Evolutionary conservation across 2,329 filamentous ascomycete genomes (phyloP).

Genomic region (Cadophora luteo-olivacea): DNA sequence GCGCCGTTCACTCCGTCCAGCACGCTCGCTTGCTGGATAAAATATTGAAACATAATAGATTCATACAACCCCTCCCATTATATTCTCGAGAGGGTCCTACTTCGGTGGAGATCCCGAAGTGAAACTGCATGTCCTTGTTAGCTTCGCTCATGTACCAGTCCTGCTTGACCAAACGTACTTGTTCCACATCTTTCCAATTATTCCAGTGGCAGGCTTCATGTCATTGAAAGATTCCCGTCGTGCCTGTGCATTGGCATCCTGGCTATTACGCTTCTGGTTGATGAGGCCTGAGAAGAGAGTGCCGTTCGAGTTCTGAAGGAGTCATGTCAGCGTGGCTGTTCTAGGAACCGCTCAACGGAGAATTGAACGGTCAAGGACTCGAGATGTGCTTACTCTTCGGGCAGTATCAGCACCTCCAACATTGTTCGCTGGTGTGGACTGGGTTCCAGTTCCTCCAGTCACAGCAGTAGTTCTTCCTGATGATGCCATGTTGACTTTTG

Average conservation of each 20-base stretch:
- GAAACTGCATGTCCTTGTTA: slow-evolving; percentile 25
- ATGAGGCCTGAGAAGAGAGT: slow-evolving; percentile 47
- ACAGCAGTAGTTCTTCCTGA: slow-evolving; percentile 32
- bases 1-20: slow-evolving; percentile 12
- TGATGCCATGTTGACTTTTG: slow-evolving; percentile 26
- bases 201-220: slow-evolving; percentile 48
- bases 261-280: slow-evolving; percentile 51
- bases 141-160: background rate
- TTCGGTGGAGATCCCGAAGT: slow-evolving; percentile 30
- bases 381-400: slow-evolving; percentile 33
- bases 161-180: slow-evolving; percentile 35
- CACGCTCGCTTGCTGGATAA: slow-evolving; percentile 13
- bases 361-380: background rate
- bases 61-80: background rate
- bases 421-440: slow-evolving; percentile 38
- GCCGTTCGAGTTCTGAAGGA: slow-evolving; percentile 27
- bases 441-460: slow-evolving; percentile 33
- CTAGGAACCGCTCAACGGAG: too few species aligned
- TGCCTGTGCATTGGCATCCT: slow-evolving; percentile 45
- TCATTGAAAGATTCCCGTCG: slow-evolving; percentile 53
- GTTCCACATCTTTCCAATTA: slow-evolving; percentile 45
- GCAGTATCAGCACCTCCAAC: slow-evolving; percentile 24
- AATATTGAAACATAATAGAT: slow-evolving; percentile 12
- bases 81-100: slow-evolving; percentile 8
- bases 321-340: background rate